Base-by-base conservation (phyloP, 805 yeast species). In the Kodamaea hsintzibuensis region DNA sequence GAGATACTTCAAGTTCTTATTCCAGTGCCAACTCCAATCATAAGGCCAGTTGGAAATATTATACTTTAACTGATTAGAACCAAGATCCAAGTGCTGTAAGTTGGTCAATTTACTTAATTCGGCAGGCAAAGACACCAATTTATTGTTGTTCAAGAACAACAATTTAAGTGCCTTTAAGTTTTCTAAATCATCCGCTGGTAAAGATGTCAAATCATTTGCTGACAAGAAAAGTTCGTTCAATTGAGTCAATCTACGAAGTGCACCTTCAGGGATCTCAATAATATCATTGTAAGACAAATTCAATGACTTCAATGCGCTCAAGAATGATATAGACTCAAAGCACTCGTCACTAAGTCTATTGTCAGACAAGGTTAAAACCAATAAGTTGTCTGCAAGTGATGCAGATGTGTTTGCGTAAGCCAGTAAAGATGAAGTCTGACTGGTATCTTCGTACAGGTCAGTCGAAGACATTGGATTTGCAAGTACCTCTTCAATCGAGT, bases 1-100 rank as follows among this genome's bases (percentile, higher is more conserved):
- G 66, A 95, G 79, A 62, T 88, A 91, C 60, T 79, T 83, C 68
- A 95, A 76, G 42, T 84, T 82, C 51, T 80, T 76, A 65, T 95
- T 95, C 76, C 85, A 85, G 62, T 88, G 85, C 99, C 99, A 95
- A 70, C 91, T 95, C 98, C 98, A 95, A 67, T 95, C 99, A 65
- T 90, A 93, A 13, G 95, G 96, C 81, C 91, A 89, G 68, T 95
- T 95, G 2, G 95, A 88, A 53, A 93, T 91, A 62, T 95, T 95
- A 70, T 95, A 95, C 63, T 91, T 89, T 70, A 95, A 76, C 56
- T 85, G 86, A 67, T 95, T 95, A 1, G 96, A 89, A 2, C 98
- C 96, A 14, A 90, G 95, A 72, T 95, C 99, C 38, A 95, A 78
- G 8, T 85, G 86, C 33, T 80, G 81, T 63, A 95, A 72, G 22